Evolutionary conservation across 2,329 filamentous ascomycete genomes (phyloP).

Genomic region (Teratosphaeriaceae sp.): DNA sequence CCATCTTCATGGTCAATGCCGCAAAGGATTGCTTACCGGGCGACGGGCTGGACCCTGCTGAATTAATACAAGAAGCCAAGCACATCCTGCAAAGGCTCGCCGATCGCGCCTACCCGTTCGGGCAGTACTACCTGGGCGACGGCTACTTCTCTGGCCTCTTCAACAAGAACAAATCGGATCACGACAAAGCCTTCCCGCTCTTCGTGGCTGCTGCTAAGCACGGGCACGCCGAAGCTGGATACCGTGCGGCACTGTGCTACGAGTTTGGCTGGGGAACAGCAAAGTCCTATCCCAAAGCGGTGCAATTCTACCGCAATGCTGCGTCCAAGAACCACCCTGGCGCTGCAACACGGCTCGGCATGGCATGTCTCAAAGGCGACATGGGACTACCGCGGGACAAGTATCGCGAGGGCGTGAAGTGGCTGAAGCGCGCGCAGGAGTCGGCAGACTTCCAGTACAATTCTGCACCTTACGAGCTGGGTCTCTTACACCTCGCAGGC

Average conservation of each 20-base stretch:
- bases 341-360: slow-evolving; percentile 85
- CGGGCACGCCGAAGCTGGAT: slow-evolving; percentile 92
- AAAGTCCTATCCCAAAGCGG: slow-evolving; percentile 82
- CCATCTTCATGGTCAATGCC: slow-evolving; percentile 84
- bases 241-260: slow-evolving; percentile 88
- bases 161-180: slow-evolving; percentile 83
- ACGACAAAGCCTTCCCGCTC: slow-evolving; percentile 83
- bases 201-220: slow-evolving; percentile 94
- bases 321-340: slow-evolving; percentile 93
- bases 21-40: slow-evolving; percentile 64
- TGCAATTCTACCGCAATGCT: slow-evolving; percentile 84
- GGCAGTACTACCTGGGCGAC: slow-evolving; percentile 94
- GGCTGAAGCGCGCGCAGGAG: slow-evolving; percentile 90
- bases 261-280: slow-evolving; percentile 97
- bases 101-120: slow-evolving; percentile 88
- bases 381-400: slow-evolving; percentile 68
- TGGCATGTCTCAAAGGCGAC: slow-evolving; percentile 83
- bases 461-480: slow-evolving; percentile 84
- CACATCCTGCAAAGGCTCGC: slow-evolving; percentile 80
- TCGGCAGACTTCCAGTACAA: slow-evolving; percentile 90
- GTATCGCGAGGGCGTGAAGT: slow-evolving; percentile 89
- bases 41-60: slow-evolving; percentile 41
- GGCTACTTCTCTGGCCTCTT: slow-evolving; percentile 92
- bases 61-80: slow-evolving; percentile 79
- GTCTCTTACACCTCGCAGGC: slow-evolving; percentile 81